Percentiles rank a stretch among this genome's conserved stretches.
Evolutionary conservation across 148 eudicot genomes (phyloP).

Genomic region (Rheum nobile): DNA sequence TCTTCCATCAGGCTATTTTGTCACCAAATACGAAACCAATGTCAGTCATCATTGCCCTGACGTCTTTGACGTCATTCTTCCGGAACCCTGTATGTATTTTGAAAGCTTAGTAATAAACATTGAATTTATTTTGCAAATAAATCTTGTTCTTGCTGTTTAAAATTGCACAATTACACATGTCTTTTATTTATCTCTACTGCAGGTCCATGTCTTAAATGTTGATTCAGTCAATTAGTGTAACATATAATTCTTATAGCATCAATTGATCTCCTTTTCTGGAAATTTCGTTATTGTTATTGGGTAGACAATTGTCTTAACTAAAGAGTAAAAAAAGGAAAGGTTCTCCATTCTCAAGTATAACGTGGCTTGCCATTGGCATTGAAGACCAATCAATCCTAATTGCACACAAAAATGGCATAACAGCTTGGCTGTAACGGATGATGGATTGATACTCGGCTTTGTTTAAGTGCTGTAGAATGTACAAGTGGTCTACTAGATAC

Average conservation of each 20-base stretch:
- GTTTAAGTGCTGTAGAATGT: not conserved
- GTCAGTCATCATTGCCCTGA: slow-evolving; percentile 58
- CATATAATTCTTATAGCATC: not conserved
- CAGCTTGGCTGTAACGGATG: not conserved
- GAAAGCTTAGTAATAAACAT: not conserved
- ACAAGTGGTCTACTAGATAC: not conserved
- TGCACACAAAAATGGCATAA: not conserved
- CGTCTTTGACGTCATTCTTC: slow-evolving; percentile 63
- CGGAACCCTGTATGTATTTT: slow-evolving; percentile 57
- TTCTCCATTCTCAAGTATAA: not conserved
- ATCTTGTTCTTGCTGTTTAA: not conserved
- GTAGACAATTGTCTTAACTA: not conserved
- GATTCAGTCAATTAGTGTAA: not conserved
- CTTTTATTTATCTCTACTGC: not conserved
- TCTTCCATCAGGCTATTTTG: slow-evolving; percentile 58
- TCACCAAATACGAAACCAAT: slow-evolving; percentile 64
- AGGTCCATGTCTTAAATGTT: not conserved
- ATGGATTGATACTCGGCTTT: not conserved
- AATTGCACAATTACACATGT: not conserved
- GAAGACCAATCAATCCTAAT: not conserved
- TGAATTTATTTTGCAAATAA: not conserved
- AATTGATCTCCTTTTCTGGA: not conserved
- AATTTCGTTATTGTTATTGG: not conserved
- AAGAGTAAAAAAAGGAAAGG: not conserved
- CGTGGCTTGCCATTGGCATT: not conserved